These are phyloP conservation scores for Abrus pulchellus DNA, from an alignment of 306 rosid genomes.

Conservation along the genomic window DNA sequence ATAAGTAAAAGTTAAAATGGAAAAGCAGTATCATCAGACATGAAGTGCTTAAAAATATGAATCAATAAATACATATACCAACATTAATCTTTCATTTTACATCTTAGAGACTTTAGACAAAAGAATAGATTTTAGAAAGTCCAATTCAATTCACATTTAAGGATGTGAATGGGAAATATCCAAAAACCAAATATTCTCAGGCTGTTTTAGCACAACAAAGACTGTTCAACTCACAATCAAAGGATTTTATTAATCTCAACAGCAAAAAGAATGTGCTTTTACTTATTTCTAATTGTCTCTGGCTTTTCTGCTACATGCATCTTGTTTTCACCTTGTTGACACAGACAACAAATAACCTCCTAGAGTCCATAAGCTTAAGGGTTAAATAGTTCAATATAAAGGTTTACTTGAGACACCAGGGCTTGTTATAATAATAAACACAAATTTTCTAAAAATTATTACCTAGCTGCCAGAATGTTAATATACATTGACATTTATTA, in stretches of 20 bases:
- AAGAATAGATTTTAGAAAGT: constrained; percentile 3
- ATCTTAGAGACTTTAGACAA: constrained; percentile 6
- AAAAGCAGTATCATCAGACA: constrained; percentile 42
- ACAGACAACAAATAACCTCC: constrained; percentile 16
- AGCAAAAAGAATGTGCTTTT: constrained; percentile 25
- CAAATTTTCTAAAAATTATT: not conserved
- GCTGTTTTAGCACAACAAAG: constrained; percentile 35
- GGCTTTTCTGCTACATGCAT: not conserved
- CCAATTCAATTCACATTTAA: constrained; percentile 34
- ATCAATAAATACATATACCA: not conserved
- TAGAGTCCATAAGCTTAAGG: constrained; percentile 13
- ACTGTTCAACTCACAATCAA: constrained; percentile 29
- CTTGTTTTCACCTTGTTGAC: constrained; percentile 18
- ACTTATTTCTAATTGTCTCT: constrained; percentile 30
- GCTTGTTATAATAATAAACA: constrained; percentile 16
- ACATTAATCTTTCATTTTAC: constrained; percentile 36
- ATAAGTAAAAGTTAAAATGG: constrained; percentile 41
- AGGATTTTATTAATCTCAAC: constrained; percentile 26
- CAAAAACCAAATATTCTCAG: constrained; percentile 19
- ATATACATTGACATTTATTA: not conserved
- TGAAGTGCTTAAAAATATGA: constrained; percentile 6
- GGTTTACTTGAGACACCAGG: constrained; percentile 21
- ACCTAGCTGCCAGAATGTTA: not conserved
- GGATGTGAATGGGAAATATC: not conserved
- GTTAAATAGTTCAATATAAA: not conserved